Base-by-base conservation (phyloP, 2,329 filamentous ascomycete genomes). In the Albifimbria verrucaria region DNA sequence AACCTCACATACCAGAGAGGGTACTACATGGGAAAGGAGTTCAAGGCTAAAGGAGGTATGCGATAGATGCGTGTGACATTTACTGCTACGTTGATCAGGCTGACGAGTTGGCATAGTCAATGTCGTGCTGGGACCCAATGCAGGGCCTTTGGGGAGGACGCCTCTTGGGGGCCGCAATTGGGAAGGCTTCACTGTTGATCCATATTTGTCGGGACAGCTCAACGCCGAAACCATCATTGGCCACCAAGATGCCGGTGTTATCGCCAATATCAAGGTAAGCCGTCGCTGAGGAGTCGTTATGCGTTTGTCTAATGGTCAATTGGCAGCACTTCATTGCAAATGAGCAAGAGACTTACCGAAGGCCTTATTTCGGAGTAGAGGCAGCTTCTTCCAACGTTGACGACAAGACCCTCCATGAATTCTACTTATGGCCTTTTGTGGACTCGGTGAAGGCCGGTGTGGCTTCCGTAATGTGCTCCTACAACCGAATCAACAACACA, bases 171-270 rank as follows among this genome's bases (percentile, higher is more conserved):
- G 88, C 1, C 79, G 89, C 25, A 89, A 85, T 57, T 92, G 88
- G 88, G 88, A 92, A 65, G 84, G 83, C 0, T 91, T 91, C 63
- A 87, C 85, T 1, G 72, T 82, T 3, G 88, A 92, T 61, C 87
- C 88, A 0, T 84, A 85, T 15, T 76, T 92, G 7, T 86, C 88
- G 1, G 90, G 89, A 20, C 77, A 84, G 54, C 75, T 89, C 52
- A 87, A 88, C 54, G 81, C 81, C n/a, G 81, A 90, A 62, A 88
- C 87, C 1, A 82, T 93, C 60, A 77, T 81, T 57, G 90, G 89
- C 25, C 89, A 91, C 50, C 90, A 94, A 65, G 83, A 86, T 62
- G 85, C 86, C 3, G 90, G 90, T 61, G 85, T 93, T 36, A 88
- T 95, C 66, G 89, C 90, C 52, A 90, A 86, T 73, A 85, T 77